Percentiles rank a stretch among this genome's conserved stretches.
These are phyloP conservation scores for Proliferodiscus dingleyae DNA, from an alignment of 2,329 filamentous ascomycete genomes.

Conservation along the genomic window DNA sequence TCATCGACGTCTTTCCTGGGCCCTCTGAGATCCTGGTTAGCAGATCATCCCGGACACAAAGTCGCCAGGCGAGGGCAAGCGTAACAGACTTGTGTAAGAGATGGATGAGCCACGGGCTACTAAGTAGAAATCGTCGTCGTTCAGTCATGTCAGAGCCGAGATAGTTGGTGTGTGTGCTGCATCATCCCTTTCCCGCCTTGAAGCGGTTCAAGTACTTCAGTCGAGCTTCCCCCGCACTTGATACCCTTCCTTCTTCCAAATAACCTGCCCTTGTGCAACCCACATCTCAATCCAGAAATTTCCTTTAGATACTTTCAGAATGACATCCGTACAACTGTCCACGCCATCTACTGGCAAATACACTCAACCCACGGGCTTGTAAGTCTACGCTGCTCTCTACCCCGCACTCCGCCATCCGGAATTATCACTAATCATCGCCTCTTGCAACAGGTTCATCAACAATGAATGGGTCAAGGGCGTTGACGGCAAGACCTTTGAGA, in stretches of 20 bases:
- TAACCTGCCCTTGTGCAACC: neutral
- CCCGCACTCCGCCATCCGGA: conserved; percentile 10
- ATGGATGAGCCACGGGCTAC: too few species aligned
- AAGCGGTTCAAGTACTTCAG: neutral
- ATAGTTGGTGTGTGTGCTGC: too few species aligned
- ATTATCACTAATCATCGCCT: conserved; percentile 1
- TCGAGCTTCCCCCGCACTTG: too few species aligned
- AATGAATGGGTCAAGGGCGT: conserved; percentile 81
- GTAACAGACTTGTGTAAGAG: too few species aligned
- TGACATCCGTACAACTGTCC: conserved; percentile 25
- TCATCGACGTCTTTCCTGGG: too few species aligned
- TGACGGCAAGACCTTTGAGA: conserved; percentile 87
- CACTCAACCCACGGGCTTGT: conserved; percentile 39
- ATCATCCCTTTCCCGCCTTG: neutral
- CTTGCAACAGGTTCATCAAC: conserved; percentile 64
- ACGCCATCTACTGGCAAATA: conserved; percentile 32
- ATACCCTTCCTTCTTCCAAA: neutral
- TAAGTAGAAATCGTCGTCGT: too few species aligned
- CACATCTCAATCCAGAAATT: neutral
- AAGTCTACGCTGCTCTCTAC: conserved; percentile 18
- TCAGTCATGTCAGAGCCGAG: too few species aligned
- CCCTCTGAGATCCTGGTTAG: too few species aligned
- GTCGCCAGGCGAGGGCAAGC: too few species aligned
- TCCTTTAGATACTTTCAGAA: conserved; percentile 10
- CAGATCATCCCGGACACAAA: too few species aligned